Evolutionary conservation across 2,329 filamentous ascomycete genomes (phyloP).

Genomic region (Drechslerella stenobrocha): DNA sequence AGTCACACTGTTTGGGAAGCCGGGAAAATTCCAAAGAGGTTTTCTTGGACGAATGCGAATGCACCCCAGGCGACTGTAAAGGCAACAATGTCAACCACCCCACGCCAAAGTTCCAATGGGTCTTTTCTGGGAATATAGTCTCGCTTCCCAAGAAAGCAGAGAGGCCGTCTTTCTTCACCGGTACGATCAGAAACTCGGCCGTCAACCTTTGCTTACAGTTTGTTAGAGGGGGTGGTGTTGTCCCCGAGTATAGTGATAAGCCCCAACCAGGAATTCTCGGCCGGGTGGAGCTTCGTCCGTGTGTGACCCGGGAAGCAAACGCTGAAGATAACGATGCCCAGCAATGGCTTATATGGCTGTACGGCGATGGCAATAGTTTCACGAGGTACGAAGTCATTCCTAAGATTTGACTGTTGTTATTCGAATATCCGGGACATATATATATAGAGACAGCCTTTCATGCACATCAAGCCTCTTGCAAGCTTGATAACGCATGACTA

Average conservation of each 20-base stretch:
- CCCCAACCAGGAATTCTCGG: background rate
- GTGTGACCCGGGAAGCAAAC: background rate
- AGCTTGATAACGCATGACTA: too few relatives aligned
- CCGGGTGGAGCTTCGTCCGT: background rate
- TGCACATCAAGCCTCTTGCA: too few relatives aligned
- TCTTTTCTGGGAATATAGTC: conserved; percentile 7
- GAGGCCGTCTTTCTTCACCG: background rate
- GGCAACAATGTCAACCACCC: conserved; percentile 26
- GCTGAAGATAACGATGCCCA: background rate
- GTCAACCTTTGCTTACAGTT: background rate
- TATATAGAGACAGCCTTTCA: too few relatives aligned
- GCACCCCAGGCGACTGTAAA: conserved; percentile 9
- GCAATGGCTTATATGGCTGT: background rate
- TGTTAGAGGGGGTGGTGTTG: background rate
- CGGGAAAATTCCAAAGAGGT: background rate
- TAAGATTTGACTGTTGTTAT: too few relatives aligned
- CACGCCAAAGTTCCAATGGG: conserved; percentile 20
- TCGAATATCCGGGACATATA: too few relatives aligned
- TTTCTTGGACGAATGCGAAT: background rate
- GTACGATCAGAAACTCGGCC: background rate
- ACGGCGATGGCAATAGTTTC: background rate
- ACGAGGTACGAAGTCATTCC: background rate
- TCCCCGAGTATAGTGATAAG: background rate
- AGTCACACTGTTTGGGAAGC: background rate
- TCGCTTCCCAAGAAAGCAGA: background rate